Percentiles rank a stretch among this genome's conserved stretches.
Evolutionary conservation across 805 yeast genomes (phyloP).

Genomic region (Spathaspora gorwiae): DNA sequence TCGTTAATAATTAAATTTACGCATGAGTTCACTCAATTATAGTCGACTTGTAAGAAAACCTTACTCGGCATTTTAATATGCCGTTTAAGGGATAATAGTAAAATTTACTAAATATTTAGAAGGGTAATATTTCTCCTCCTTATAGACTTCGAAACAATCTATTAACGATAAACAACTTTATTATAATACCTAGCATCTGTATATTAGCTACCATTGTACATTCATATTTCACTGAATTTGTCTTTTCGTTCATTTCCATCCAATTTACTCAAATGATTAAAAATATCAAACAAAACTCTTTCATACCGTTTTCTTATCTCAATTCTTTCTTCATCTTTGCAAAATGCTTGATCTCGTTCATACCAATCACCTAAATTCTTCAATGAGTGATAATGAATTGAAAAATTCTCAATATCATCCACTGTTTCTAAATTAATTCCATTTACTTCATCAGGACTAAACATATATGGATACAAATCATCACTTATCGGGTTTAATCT

Average conservation of each 20-base stretch:
- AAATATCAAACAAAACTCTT: slow-evolving; percentile 29
- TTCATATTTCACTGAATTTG: too few relatives aligned
- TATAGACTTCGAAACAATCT: too few relatives aligned
- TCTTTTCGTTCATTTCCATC: slow-evolving; percentile 26
- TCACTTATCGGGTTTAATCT: slow-evolving; percentile 47
- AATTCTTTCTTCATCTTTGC: slow-evolving; percentile 15
- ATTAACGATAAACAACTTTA: too few relatives aligned
- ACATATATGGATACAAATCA: slow-evolving; percentile 50
- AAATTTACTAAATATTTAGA: too few relatives aligned
- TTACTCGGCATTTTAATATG: too few relatives aligned
- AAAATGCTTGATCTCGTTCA: slow-evolving; percentile 29
- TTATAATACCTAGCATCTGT: too few relatives aligned
- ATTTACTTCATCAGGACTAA: slow-evolving; percentile 41
- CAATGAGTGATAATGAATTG: slow-evolving; percentile 42
- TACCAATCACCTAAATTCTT: slow-evolving; percentile 36
- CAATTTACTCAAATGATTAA: slow-evolving; percentile 27
- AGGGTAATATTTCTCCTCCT: too few relatives aligned
- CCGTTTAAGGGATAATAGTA: too few relatives aligned
- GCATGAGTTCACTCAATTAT: too few relatives aligned
- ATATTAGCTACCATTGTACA: too few relatives aligned
- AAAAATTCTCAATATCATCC: slow-evolving; percentile 51
- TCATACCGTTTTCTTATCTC: slow-evolving; percentile 26
- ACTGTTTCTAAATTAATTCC: slow-evolving; percentile 42
- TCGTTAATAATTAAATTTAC: too few relatives aligned
- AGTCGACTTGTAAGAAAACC: too few relatives aligned